Conservation (phyloP, 768 basidiomycete genomes). For the Phlebiopsis flavidoalba region DNA sequence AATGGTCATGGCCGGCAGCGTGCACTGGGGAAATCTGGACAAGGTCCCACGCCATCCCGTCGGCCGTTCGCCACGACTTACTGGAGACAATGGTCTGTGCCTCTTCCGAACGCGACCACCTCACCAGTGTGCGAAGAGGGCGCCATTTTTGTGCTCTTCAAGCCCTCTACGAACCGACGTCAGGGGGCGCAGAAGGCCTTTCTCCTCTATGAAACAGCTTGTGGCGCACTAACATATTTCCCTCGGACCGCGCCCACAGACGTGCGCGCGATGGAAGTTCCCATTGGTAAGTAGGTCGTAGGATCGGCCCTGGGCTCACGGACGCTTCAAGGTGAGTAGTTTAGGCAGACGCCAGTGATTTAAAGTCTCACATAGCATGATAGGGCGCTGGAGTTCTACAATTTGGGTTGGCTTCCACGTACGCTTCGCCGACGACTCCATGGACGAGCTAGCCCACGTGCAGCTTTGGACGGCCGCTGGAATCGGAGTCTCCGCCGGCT, state of each 20-base stretch:
- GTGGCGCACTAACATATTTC: conserved; percentile 13
- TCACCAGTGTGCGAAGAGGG: conserved; percentile 8
- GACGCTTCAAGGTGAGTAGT: conserved; percentile 13
- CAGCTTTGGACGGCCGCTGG: conserved; percentile 23
- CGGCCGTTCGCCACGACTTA: neutral
- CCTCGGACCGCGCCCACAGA: conserved; percentile 11
- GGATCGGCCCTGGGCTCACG: conserved; percentile 21
- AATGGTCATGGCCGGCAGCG: conserved; percentile 7
- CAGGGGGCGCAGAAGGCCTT: conserved; percentile 15
- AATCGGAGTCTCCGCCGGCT: conserved; percentile 7
- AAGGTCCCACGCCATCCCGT: neutral
- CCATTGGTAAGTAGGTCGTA: conserved; percentile 23
- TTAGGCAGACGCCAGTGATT: neutral
- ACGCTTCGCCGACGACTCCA: conserved; percentile 21
- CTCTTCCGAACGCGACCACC: neutral
- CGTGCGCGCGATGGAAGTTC: conserved; percentile 19
- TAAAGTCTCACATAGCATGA: neutral
- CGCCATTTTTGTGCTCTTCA: conserved; percentile 13
- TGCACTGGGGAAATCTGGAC: neutral
- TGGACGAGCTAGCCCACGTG: conserved; percentile 21
- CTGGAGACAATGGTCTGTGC: conserved; percentile 1
- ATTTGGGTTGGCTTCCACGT: conserved; percentile 25
- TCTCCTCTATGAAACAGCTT: conserved; percentile 18
- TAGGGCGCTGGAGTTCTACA: conserved; percentile 27
- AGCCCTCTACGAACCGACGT: conserved; percentile 10